Conservation (phyloP, 192 early-diverging fungal genomes). For the Jimgerdemannia flammicorona region DNA sequence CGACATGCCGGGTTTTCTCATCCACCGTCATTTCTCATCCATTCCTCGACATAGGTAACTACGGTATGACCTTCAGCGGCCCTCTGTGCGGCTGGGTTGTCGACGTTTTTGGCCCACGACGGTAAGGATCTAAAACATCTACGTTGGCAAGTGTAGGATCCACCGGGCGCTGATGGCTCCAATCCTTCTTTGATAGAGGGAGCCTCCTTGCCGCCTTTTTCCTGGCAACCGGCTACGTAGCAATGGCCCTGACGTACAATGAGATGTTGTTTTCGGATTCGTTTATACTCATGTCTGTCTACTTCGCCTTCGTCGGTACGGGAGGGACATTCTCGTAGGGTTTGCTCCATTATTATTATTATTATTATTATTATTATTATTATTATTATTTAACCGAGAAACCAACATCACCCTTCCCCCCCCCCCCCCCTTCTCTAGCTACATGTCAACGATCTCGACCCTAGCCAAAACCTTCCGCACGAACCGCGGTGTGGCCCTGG, state of each 20-base stretch:
- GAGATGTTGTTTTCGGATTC: background rate
- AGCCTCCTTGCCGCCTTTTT: background rate
- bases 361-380: no score
- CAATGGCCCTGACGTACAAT: background rate
- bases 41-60: background rate
- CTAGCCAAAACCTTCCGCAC: background rate
- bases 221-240: background rate
- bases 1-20: background rate
- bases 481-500: background rate
- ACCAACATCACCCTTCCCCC: no score
- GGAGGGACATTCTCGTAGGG: background rate
- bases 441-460: constrained; percentile 3
- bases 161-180: background rate
- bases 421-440: background rate
- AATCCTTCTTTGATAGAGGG: background rate
- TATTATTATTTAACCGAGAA: no score
- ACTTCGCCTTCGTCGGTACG: background rate
- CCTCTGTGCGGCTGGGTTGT: constrained; percentile 1
- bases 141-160: background rate
- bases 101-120: background rate
- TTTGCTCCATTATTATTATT: background rate
- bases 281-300: background rate
- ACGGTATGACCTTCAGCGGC: background rate
- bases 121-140: background rate
- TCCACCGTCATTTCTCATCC: background rate